These are phyloP conservation scores for Penicillium olsonii DNA, from an alignment of 2,329 filamentous ascomycete species.

Conservation along the genomic window DNA sequence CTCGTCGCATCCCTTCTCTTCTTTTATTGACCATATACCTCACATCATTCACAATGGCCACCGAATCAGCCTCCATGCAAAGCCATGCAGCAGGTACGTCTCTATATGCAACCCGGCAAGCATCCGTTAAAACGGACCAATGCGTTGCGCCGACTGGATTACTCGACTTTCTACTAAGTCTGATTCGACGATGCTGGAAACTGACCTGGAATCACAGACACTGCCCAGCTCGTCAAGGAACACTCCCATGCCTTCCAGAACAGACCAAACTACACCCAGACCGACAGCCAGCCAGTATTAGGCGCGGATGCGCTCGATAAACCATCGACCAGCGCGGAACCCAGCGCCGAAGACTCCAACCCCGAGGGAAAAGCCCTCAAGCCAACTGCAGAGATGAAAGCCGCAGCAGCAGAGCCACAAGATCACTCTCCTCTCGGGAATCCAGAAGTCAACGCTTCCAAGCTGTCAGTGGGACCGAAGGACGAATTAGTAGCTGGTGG, in stretches of 20 bases:
- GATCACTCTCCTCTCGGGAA: conserved; percentile 1
- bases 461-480: conserved; percentile 11
- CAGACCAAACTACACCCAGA: conserved; percentile 14
- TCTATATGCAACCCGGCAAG: neutral
- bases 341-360: neutral
- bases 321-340: conserved; percentile 3
- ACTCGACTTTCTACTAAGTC: neutral
- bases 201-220: conserved; percentile 23
- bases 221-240: conserved; percentile 12
- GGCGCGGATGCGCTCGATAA: conserved; percentile 1
- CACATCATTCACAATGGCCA: conserved; percentile 32
- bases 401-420: conserved; percentile 6
- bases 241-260: conserved; percentile 16
- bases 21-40: conserved; percentile 7
- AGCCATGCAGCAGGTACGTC: conserved; percentile 27
- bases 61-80: conserved; percentile 17
- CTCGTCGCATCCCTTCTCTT: neutral
- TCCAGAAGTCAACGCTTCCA: conserved; percentile 11
- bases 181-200: conserved; percentile 1
- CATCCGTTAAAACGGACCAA: conserved; percentile 2
- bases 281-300: conserved; percentile 11
- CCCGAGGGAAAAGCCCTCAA: conserved; percentile 6
- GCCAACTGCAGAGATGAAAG: conserved; percentile 10
- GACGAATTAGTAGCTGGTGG: conserved; percentile 13
- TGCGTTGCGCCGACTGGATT: neutral